A percentile compares a stretch with the other conserved stretches of the same genome.
These are phyloP conservation scores for Stropharia rugosoannulata DNA, from an alignment of 768 basidiomycete genomes.

Conservation along the genomic window DNA sequence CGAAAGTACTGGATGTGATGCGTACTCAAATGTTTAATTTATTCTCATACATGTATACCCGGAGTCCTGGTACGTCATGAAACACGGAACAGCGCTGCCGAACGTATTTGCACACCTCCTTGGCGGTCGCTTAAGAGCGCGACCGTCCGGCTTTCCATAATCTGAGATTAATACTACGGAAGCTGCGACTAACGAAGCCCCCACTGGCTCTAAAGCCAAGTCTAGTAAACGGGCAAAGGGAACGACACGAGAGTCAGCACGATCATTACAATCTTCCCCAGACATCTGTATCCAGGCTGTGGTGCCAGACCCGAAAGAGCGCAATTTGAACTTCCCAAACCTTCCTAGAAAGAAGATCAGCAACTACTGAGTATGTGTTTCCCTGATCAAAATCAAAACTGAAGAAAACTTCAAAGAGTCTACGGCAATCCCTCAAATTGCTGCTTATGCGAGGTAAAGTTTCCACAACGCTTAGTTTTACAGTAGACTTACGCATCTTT, in stretches of 20 bases:
- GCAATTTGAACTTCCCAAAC: background rate
- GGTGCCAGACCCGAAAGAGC: background rate
- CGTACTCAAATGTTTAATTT: background rate
- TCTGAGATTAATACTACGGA: too few species aligned
- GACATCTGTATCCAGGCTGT: background rate
- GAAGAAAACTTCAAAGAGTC: background rate
- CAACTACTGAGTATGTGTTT: background rate
- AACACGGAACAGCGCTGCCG: background rate
- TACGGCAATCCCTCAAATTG: conserved; percentile 1
- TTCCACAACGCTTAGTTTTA: background rate
- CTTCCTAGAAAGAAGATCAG: background rate
- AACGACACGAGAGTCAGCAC: too few species aligned
- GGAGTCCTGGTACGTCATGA: background rate
- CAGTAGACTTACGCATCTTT: background rate
- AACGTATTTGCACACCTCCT: background rate
- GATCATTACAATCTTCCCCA: background rate
- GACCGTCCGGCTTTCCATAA: background rate
- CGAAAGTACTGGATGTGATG: too few species aligned
- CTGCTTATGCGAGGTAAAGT: conserved; percentile 13
- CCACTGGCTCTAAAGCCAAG: too few species aligned
- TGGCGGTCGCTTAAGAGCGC: background rate
- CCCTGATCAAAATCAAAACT: background rate
- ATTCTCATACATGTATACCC: background rate
- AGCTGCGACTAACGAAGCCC: too few species aligned
- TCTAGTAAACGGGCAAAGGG: too few species aligned